Evolutionary conservation across 1,284 basidiomycete species (phyloP).

Genomic region (Pseudozyma tsukubaensis): DNA sequence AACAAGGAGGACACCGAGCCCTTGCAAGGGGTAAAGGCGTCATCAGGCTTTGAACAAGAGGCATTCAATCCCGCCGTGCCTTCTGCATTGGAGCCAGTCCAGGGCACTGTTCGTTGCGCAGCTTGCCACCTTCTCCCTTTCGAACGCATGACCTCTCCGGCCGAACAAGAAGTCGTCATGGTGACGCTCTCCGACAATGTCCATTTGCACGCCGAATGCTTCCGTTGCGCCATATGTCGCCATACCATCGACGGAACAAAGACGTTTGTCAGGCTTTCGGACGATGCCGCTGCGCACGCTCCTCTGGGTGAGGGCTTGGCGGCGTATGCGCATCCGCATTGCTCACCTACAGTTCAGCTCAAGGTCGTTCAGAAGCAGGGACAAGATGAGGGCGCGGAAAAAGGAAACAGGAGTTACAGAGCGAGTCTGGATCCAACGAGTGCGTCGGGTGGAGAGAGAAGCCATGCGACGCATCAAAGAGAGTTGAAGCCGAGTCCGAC

Average conservation of each 20-base stretch:
- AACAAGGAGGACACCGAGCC: constrained; percentile 9
- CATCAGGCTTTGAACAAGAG: background rate
- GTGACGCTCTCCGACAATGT: constrained; percentile 32
- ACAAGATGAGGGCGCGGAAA: background rate
- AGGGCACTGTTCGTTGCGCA: constrained; percentile 25
- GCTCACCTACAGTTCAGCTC: constrained; percentile 22
- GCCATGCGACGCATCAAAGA: constrained; percentile 47
- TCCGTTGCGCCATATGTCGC: constrained; percentile 47
- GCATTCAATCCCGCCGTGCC: background rate
- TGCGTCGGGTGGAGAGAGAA: constrained; percentile 3
- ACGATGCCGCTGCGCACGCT: background rate
- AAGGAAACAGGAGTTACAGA: constrained; percentile 18
- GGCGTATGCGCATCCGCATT: constrained; percentile 38
- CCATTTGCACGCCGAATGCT: constrained; percentile 55
- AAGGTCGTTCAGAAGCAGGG: constrained; percentile 3
- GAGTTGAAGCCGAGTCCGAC: constrained; percentile 39
- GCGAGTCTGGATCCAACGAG: constrained; percentile 13
- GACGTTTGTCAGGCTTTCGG: constrained; percentile 40
- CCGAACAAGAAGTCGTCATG: constrained; percentile 40
- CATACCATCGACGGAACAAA: constrained; percentile 37
- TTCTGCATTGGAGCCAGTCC: constrained; percentile 14
- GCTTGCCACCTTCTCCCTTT: constrained; percentile 47
- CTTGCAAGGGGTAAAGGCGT: constrained; percentile 13
- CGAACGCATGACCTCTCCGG: constrained; percentile 12
- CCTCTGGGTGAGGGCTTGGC: constrained; percentile 1